Evolutionary conservation across 208 protist species (phyloP).

Genomic region (Leishmania lainsoni): DNA sequence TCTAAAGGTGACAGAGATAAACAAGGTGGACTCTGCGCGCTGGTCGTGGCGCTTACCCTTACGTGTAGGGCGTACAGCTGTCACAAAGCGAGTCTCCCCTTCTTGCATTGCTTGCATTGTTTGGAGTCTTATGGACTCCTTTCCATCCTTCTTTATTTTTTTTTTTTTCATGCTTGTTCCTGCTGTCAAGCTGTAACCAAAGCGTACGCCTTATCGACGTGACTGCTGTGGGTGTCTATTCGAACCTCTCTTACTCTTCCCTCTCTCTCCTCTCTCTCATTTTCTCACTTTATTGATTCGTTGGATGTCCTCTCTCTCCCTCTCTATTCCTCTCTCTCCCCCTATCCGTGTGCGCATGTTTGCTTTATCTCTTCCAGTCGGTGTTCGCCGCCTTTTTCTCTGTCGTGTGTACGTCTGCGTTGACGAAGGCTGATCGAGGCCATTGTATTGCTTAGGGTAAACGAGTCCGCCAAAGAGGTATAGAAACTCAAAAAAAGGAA

Average conservation of each 20-base stretch:
- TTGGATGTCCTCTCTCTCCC: not conserved
- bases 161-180: not conserved
- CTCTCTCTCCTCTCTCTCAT: too few relatives aligned
- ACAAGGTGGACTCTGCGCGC: not conserved
- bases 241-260: not conserved
- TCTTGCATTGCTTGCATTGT: not conserved
- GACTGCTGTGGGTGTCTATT: not conserved
- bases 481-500: not conserved
- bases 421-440: not conserved
- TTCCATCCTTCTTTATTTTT: not conserved
- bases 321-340: not conserved
- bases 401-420: not conserved
- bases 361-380: not conserved
- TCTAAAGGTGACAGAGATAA: not conserved
- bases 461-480: not conserved
- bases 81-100: conserved; percentile 1
- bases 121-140: not conserved
- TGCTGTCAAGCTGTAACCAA: not conserved
- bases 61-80: not conserved
- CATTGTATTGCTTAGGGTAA: not conserved
- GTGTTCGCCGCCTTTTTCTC: not conserved
- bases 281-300: not conserved
- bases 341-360: not conserved
- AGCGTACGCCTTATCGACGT: not conserved
- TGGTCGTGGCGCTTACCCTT: not conserved